Evolutionary conservation across 176 grass and related monocot genomes (phyloP).

Genomic region (Triticum monococcum): DNA sequence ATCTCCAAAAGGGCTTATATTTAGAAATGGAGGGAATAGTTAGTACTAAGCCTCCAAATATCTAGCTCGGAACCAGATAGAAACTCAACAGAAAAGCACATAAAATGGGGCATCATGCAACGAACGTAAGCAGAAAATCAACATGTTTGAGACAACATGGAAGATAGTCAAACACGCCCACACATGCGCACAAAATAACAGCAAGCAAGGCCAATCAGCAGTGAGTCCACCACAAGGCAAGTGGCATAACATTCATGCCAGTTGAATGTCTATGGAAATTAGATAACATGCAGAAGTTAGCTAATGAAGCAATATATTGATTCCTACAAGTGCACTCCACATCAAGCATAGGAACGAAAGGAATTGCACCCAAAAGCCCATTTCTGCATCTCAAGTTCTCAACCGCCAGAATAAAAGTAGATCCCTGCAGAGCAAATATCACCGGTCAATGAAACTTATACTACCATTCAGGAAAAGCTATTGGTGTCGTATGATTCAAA

Average conservation of each 20-base stretch:
- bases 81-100: no score
- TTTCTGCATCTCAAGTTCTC: not conserved
- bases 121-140: not conserved
- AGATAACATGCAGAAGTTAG: no score
- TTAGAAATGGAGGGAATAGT: no score
- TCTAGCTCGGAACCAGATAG: no score
- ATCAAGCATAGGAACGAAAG: no score
- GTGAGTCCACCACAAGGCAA: not conserved
- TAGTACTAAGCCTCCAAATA: no score
- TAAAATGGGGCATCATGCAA: no score
- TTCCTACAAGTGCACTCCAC: no score
- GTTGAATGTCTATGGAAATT: not conserved
- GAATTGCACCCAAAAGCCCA: not conserved
- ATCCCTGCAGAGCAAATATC: not conserved
- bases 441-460: not conserved
- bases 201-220: not conserved
- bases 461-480: not conserved
- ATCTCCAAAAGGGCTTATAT: no score
- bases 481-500: not conserved
- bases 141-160: not conserved
- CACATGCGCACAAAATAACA: not conserved
- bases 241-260: not conserved
- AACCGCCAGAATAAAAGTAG: not conserved
- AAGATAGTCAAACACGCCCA: not conserved
- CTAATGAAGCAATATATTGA: no score